phyloP scores from a whole-genome alignment of 345 rosid genomes.

The Eutrema heterophyllum region DNA sequence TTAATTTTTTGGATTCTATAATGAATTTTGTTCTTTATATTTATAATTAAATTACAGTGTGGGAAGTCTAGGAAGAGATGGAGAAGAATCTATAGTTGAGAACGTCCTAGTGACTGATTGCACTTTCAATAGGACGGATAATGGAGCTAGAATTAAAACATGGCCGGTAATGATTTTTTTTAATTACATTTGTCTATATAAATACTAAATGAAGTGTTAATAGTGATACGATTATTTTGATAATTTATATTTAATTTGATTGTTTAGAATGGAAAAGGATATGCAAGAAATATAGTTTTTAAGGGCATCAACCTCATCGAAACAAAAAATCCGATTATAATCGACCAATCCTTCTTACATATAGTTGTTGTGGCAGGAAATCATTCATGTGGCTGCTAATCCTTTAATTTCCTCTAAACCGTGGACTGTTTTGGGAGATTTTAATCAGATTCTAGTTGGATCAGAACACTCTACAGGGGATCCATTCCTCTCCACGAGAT shows the following conservation, averaged over 20 bases:
- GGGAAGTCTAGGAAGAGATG: constrained; percentile 51
- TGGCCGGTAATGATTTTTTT: constrained; percentile 31
- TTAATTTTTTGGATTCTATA: background rate
- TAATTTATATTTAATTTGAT: background rate
- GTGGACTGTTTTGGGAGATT: too few species aligned
- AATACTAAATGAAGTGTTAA: background rate
- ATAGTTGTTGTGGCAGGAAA: too few species aligned
- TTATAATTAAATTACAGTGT: constrained; percentile 28
- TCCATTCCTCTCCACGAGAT: too few species aligned
- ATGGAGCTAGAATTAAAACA: constrained; percentile 66
- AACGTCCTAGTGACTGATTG: constrained; percentile 36
- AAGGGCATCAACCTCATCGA: too few species aligned
- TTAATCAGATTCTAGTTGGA: too few species aligned
- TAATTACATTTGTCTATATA: background rate
- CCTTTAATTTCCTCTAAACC: too few species aligned
- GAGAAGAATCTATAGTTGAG: constrained; percentile 31
- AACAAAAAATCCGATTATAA: too few species aligned
- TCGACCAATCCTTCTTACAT: too few species aligned
- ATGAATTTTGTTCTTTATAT: background rate
- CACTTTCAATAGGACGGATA: constrained; percentile 31
- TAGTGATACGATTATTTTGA: background rate
- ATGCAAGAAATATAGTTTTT: constrained; percentile 3
- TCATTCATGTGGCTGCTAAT: too few species aligned
- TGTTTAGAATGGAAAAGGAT: constrained; percentile 25
- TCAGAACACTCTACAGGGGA: too few species aligned